phyloP scores from a whole-genome alignment of 495 filamentous ascomycete species.

The Penicillium riverlandense region DNA sequence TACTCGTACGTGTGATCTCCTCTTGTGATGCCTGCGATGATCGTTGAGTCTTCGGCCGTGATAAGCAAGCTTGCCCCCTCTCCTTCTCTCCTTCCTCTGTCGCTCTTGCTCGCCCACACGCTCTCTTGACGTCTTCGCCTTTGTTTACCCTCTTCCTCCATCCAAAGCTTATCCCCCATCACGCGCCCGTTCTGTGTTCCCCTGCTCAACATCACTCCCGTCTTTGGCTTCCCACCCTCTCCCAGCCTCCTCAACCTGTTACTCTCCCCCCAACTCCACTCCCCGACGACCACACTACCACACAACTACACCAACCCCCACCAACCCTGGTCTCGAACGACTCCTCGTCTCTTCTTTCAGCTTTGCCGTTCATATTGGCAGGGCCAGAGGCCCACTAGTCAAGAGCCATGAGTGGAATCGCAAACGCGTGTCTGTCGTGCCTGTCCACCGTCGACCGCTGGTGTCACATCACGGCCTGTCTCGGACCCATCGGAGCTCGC shows the following conservation, averaged over 20 bases:
- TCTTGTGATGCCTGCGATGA: too few species aligned
- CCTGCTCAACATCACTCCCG: background rate
- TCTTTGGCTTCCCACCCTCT: background rate
- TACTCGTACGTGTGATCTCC: too few species aligned
- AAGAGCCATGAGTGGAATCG: slow-evolving; percentile 37
- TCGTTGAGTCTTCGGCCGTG: too few species aligned
- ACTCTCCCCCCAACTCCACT: background rate
- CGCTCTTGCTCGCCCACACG: background rate
- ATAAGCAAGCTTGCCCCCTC: background rate
- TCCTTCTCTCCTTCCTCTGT: background rate
- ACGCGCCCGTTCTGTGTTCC: slow-evolving; percentile 19
- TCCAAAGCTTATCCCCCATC: slow-evolving; percentile 1
- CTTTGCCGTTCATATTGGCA: slow-evolving; percentile 8
- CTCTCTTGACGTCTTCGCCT: background rate
- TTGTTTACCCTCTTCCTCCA: background rate
- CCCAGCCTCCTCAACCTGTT: slow-evolving; percentile 2
- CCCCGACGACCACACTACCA: background rate
- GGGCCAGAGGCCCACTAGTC: slow-evolving; percentile 23
- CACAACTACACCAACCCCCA: background rate
- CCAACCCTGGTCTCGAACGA: slow-evolving; percentile 1
- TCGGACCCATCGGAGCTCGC: slow-evolving; percentile 55
- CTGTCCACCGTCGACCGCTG: slow-evolving; percentile 39
- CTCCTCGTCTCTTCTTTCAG: slow-evolving; percentile 10
- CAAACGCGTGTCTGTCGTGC: slow-evolving; percentile 35
- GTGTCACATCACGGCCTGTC: slow-evolving; percentile 42